phyloP scores from a whole-genome alignment of 78 protist genomes.

The Goniomonas avonlea region DNA sequence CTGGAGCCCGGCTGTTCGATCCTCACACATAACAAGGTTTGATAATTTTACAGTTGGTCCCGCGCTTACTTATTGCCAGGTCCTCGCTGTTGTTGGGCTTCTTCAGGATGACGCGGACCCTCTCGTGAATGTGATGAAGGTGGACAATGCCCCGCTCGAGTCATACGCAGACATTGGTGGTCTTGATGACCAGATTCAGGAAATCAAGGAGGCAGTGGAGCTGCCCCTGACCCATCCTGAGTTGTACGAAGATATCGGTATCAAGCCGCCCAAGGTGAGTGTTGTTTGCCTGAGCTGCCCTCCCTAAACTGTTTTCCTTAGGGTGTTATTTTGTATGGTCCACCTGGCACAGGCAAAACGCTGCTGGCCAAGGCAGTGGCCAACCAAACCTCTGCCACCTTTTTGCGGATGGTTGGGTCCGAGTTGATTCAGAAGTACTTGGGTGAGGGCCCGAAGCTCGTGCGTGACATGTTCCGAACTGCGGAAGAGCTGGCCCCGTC shows the following conservation, averaged over 20 bases:
- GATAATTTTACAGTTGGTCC: background rate
- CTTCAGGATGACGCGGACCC: conserved; percentile 94
- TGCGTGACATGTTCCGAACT: conserved; percentile 92
- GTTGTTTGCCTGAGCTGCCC: too few relatives aligned
- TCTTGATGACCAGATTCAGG: conserved; percentile 93
- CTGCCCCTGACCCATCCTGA: conserved; percentile 99
- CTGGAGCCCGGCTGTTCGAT: conserved; percentile 89
- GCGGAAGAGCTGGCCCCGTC: conserved; percentile 87
- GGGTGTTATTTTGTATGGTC: conserved; percentile 85
- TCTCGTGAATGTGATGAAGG: conserved; percentile 97
- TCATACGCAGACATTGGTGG: conserved; percentile 98
- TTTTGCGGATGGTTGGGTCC: conserved; percentile 97
- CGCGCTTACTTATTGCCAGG: background rate
- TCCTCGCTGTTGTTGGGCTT: conserved; percentile 87
- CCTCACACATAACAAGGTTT: conserved; percentile 79
- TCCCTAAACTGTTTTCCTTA: too few relatives aligned
- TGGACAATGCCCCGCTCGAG: conserved; percentile 97
- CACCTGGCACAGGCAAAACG: conserved; percentile 84
- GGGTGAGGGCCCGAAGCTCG: conserved; percentile 99
- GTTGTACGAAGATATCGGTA: conserved; percentile 97
- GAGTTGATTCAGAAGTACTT: conserved; percentile 98
- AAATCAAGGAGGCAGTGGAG: conserved; percentile 92
- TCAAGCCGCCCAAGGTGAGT: conserved; percentile 98
- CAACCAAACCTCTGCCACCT: conserved; percentile 96
- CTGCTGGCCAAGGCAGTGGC: conserved; percentile 99